Evolutionary conservation across 192 early-diverging fungal genomes (phyloP).

Genomic region (Dimargaris xerosporica): DNA sequence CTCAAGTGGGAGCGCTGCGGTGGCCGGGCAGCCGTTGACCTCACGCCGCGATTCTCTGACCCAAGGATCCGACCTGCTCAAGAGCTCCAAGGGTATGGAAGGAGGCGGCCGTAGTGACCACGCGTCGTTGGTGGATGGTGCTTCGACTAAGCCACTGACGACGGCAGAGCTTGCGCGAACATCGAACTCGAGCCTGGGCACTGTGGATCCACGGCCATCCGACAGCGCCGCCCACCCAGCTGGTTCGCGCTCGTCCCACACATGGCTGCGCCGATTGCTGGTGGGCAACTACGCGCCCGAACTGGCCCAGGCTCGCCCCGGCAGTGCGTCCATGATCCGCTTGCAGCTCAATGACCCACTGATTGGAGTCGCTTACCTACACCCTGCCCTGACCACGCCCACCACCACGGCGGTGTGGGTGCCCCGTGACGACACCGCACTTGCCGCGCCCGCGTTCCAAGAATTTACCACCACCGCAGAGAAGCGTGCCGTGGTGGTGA

Average conservation of each 20-base stretch:
- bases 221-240: not conserved
- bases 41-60: not conserved
- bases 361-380: conserved; percentile 15
- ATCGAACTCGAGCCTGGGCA: not conserved
- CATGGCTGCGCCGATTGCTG: not conserved
- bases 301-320: not conserved
- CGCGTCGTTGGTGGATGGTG: not conserved
- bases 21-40: not conserved
- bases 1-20: not conserved
- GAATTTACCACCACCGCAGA: conserved; percentile 6
- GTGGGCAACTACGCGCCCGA: not conserved
- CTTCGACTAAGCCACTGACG: no score
- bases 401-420: conserved; percentile 3
- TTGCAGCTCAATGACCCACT: not conserved
- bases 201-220: not conserved
- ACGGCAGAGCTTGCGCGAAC: not conserved
- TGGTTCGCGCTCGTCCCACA: not conserved
- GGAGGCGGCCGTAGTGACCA: not conserved
- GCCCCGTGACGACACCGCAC: not conserved
- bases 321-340: not conserved
- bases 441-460: not conserved
- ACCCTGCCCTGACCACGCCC: not conserved
- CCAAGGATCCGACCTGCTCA: no score
- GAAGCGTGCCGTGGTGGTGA: conserved; percentile 12
- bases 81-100: not conserved